Evolutionary conservation across 2,329 filamentous ascomycete species (phyloP).

Genomic region (Aspergillus bombycis): DNA sequence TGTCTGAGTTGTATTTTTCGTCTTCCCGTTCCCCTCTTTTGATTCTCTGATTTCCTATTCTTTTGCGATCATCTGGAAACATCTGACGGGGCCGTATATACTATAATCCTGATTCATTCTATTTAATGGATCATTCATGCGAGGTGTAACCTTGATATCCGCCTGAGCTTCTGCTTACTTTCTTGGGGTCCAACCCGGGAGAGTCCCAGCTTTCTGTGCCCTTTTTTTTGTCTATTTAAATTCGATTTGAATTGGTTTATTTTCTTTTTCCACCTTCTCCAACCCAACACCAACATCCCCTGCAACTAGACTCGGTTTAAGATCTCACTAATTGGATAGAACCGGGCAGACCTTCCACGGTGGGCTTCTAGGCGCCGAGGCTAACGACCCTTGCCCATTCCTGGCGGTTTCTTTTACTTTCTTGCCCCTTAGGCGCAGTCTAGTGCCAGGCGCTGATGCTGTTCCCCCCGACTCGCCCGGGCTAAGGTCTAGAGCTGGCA

Average conservation of each 20-base stretch:
- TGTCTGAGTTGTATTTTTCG: constrained; percentile 4
- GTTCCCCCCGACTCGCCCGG: background rate
- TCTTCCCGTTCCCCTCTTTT: background rate
- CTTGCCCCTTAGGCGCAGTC: constrained; percentile 1
- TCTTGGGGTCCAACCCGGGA: background rate
- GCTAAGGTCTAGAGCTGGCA: constrained; percentile 3
- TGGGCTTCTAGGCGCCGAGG: constrained; percentile 4
- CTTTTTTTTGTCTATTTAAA: background rate
- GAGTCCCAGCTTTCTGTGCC: background rate
- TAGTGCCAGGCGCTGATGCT: background rate
- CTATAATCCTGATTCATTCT: background rate
- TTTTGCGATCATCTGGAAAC: background rate
- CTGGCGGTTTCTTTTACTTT: background rate
- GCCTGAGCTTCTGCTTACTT: background rate
- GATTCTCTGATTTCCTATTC: background rate
- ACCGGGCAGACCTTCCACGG: background rate
- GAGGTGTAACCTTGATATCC: background rate
- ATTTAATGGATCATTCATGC: background rate
- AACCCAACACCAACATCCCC: background rate
- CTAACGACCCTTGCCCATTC: background rate
- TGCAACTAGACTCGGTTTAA: constrained; percentile 1
- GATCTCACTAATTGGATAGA: constrained; percentile 5
- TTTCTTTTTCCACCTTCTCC: background rate
- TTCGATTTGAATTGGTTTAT: background rate
- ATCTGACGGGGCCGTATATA: background rate